Evolutionary conservation across 2,329 filamentous ascomycete genomes (phyloP), one percentile per base, ranked within the genome.

Genomic region (Xylariaceae sp.): DNA sequence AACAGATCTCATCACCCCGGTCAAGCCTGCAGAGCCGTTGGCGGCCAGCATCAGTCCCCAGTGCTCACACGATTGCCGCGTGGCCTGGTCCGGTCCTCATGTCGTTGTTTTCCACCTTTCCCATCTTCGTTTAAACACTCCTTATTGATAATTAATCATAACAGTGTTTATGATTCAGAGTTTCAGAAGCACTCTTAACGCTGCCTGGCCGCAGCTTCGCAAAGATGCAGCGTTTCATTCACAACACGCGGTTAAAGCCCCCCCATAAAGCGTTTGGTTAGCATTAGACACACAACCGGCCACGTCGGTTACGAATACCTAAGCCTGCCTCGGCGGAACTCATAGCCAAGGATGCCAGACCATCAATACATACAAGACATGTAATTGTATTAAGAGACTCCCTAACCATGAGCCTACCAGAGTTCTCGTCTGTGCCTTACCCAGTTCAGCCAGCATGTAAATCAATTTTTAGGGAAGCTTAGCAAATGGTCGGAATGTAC

Each of bases 11-110:
- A 45, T 39, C 36, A 53, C 26, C 40, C 39, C 24, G 41, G 53
- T 51, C 58, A 40, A 49, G 49, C 48, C 28, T 56, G 39, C 57
- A 50, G 37, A 53, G 57, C 33, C 39, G 48, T 45, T 60, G 28
- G 36, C 47, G 6, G 52, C 17, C 41, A 53, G 36, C 17, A 41
- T 31, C n/a, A 28, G 14, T 16, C 40, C 23, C 14, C 37, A 6
- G n/a, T 29, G 17, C 53, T 36, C 36, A 28, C 45, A n/a, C 39
- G 28, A 48, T 41, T 45, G 19, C 39, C 39, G 39, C 34, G 34
- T 47, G 36, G 39, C 49, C 48, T 50, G 16, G 16, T 3, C 17
- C 26, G 14, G 11, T 31, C 14, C n/a, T 29, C 23, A 47, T 31
- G 23, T 46, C 23, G 4, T 17, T n/a, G n/a, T 24, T 21, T 26